Conservation (phyloP, 164 flowering plant genomes). For the Sextonia rubra region DNA sequence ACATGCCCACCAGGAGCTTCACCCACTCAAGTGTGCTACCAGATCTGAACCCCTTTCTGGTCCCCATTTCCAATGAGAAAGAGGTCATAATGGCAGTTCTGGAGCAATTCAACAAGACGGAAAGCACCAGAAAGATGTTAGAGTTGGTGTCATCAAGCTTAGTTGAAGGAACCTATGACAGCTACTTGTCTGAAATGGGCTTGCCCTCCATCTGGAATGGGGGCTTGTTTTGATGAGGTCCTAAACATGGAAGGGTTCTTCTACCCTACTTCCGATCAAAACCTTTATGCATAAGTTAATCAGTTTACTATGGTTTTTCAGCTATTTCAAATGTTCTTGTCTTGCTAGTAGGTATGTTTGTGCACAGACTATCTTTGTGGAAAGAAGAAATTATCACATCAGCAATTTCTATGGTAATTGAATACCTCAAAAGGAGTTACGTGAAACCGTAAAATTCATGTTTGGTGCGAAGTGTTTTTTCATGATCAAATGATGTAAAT, state of each 20-base stretch:
- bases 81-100: constrained; percentile 20
- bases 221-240: background rate
- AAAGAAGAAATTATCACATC: too few species aligned
- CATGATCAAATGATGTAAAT: too few species aligned
- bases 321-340: background rate
- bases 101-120: constrained; percentile 21
- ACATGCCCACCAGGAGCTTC: constrained; percentile 6
- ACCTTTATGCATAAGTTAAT: background rate
- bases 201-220: constrained; percentile 35
- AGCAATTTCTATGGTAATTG: too few species aligned
- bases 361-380: too few species aligned
- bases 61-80: constrained; percentile 28
- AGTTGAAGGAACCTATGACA: constrained; percentile 29
- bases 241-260: background rate
- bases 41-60: constrained; percentile 3
- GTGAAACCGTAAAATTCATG: too few species aligned
- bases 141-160: constrained; percentile 3
- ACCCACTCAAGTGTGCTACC: constrained; percentile 3
- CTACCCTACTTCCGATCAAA: background rate
- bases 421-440: too few species aligned
- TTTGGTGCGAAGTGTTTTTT: too few species aligned
- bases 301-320: too few species aligned
- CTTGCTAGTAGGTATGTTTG: too few species aligned
- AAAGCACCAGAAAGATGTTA: constrained; percentile 7
- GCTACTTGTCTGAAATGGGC: constrained; percentile 37